Conservation (phyloP, 805 yeast genomes). For the Schwanniomyces yamadae region DNA sequence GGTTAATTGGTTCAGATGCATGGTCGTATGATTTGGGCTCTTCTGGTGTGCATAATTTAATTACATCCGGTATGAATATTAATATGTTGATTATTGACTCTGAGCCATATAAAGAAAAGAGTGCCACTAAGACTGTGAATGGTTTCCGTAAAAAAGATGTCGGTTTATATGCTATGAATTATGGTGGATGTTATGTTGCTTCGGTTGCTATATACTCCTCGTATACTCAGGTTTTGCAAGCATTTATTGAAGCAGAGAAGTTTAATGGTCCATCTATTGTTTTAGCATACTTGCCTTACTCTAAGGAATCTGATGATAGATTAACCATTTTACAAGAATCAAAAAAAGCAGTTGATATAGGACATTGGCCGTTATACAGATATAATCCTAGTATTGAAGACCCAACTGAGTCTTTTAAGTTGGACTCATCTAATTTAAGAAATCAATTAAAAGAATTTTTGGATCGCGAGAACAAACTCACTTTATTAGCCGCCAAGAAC, state of each 20-base stretch:
- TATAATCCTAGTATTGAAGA: conserved; percentile 63
- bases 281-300: conserved; percentile 83
- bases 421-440: conserved; percentile 82
- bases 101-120: conserved; percentile 57
- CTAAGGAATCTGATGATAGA: conserved; percentile 62
- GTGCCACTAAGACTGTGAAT: conserved; percentile 31
- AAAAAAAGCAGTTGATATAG: conserved; percentile 84
- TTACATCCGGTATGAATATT: conserved; percentile 71
- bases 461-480: conserved; percentile 86
- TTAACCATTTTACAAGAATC: conserved; percentile 80
- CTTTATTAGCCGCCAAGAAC: conserved; percentile 65
- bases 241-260: conserved; percentile 84
- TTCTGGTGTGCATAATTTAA: conserved; percentile 84
- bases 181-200: conserved; percentile 86
- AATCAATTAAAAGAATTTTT: conserved; percentile 75
- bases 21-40: conserved; percentile 94
- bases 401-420: conserved; percentile 60
- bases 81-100: conserved; percentile 87
- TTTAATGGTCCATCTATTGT: conserved; percentile 90
- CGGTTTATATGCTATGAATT: conserved; percentile 93
- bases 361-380: conserved; percentile 96
- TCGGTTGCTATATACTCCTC: conserved; percentile 92
- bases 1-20: conserved; percentile 93
- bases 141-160: conserved; percentile 79
- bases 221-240: conserved; percentile 87